Percentiles rank a stretch among this genome's conserved stretches.
These are phyloP conservation scores for Macrotyloma uniflorum DNA, from an alignment of 306 rosid genomes.

Conservation along the genomic window DNA sequence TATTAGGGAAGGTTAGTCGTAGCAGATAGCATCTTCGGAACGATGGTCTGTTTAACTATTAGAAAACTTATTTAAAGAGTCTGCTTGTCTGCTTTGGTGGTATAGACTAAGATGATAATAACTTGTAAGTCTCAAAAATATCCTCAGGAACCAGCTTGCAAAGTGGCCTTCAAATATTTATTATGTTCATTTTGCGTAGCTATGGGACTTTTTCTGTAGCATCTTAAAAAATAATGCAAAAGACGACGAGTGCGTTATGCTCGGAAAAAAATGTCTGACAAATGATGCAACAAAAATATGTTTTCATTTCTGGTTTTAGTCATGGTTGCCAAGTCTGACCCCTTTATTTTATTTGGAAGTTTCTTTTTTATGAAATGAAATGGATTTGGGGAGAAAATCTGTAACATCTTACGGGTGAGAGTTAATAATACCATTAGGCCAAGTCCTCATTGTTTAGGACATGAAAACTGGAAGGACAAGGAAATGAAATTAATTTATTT, in stretches of 20 bases:
- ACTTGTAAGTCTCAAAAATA: not conserved
- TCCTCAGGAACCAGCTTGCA: not conserved
- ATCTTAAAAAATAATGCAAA: conserved; percentile 11
- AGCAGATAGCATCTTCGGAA: not conserved
- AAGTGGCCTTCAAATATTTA: not conserved
- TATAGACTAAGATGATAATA: conserved; percentile 7
- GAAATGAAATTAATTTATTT: not conserved
- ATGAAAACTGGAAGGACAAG: not conserved
- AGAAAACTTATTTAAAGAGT: not conserved
- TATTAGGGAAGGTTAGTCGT: not conserved
- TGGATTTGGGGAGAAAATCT: conserved; percentile 3
- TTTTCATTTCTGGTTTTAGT: conserved; percentile 20
- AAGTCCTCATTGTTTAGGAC: not conserved
- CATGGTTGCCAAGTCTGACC: not conserved
- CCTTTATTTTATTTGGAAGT: not conserved
- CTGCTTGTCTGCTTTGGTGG: conserved; percentile 6
- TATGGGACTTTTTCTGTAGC: not conserved
- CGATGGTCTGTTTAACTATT: not conserved
- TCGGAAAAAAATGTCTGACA: not conserved
- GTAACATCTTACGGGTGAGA: conserved; percentile 1
- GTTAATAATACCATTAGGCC: not conserved
- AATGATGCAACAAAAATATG: not conserved
- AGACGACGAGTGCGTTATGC: not conserved
- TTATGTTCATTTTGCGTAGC: not conserved
- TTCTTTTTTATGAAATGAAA: not conserved